Evolutionary conservation across 1,284 basidiomycete species (phyloP), one percentile per base, ranked within the genome.

Genomic region (Uromyces viciae-fabae): DNA sequence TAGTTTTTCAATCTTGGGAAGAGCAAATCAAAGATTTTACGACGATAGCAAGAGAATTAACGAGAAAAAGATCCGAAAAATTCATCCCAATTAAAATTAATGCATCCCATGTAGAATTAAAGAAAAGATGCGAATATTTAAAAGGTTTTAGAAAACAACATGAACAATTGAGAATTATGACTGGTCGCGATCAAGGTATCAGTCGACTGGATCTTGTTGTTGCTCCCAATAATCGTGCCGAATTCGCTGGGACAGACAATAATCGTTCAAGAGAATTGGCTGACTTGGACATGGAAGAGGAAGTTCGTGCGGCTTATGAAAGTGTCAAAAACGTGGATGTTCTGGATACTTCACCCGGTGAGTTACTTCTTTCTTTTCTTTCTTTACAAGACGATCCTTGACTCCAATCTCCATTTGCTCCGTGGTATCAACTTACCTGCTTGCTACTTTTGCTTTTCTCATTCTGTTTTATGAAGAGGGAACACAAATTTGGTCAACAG

Each of bases 21-120:
- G 96, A 98, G 85, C 90, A 92, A 76, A 93, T 98, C 88, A 98
- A 98, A 87, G 96, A 98, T 85, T 99, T 99, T 85, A 98, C 95
- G 28, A 96, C 95, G 85, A 94, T 98, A 66, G 96, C 96, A 2
- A 90, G 97, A 83, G 97, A 99, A 85, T 92, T 98, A 43, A 95
- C 93, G 56, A 89, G 95, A 82, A 95, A 95, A 87, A 90, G 96
- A 11, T 89, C 89, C 60, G 97, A 99, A 85, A 93, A 92, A 87
- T 98, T 99, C 86, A 94, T 99, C 82, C 95, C 95, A 3, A 98
- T 99, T 89, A 98, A 98, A 87, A 92, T 99, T 82, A 90, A 90
- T 38, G 91, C 94, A 4, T 95, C 93, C 0, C 96, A 99, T 84
- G 91, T 91, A 56, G 94, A 95, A 86, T 88, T 99, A 64, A 93